Conservation (phyloP, 331 rosid species). For the Pyrus hybrid region DNA sequence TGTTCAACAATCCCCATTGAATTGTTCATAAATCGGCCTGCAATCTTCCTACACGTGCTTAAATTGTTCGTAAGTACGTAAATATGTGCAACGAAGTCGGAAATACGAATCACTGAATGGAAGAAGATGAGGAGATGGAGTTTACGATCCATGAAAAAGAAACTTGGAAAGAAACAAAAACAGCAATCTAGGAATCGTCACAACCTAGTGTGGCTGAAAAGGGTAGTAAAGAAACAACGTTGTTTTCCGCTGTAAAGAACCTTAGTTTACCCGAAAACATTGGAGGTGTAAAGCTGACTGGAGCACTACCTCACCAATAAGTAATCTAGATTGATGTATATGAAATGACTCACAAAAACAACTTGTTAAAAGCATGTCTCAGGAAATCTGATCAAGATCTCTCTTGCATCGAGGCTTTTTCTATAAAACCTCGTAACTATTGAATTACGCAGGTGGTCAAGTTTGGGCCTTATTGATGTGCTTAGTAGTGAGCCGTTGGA, state of each 20-base stretch:
- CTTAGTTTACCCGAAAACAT: background rate
- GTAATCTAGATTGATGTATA: background rate
- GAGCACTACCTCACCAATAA: background rate
- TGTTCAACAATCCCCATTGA: background rate
- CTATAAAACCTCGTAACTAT: no score
- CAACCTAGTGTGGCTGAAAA: background rate
- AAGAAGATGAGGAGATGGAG: background rate
- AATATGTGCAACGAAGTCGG: background rate
- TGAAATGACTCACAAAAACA: background rate
- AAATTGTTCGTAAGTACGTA: background rate
- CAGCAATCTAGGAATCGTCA: background rate
- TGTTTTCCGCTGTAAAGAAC: background rate
- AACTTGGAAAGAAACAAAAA: background rate
- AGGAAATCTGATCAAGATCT: background rate
- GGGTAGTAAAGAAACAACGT: background rate
- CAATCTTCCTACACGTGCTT: background rate
- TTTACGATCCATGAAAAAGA: background rate
- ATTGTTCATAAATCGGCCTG: background rate
- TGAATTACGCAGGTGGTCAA: background rate
- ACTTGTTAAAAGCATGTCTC: background rate
- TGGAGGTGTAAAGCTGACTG: background rate
- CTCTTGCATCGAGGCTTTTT: no score
- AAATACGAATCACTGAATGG: background rate
- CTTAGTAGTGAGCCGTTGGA: background rate
- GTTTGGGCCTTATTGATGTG: background rate